phyloP scores from a whole-genome alignment of 352 stramenopile genomes.

The Globisporangium paddicum region DNA sequence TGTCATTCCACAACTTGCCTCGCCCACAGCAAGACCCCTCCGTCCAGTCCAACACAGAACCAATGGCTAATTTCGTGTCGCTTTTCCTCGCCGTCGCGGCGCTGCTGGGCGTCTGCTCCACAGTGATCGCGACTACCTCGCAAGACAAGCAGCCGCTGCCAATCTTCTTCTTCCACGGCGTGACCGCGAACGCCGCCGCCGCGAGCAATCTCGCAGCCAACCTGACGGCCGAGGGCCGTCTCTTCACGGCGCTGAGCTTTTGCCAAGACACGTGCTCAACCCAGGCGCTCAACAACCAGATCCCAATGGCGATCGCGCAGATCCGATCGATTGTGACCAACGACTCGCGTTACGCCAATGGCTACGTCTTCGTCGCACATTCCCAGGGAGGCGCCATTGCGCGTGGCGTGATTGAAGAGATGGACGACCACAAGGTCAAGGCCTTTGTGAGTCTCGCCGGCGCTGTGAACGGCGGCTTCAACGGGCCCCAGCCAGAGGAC shows the following conservation, averaged over 20 bases:
- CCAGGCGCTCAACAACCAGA: slow-evolving; percentile 8
- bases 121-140: no score
- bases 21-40: no score
- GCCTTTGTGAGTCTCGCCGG: slow-evolving; percentile 22
- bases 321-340: slow-evolving; percentile 10
- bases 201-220: slow-evolving; percentile 6
- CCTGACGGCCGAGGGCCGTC: slow-evolving; percentile 8
- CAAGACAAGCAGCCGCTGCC: slow-evolving; percentile 8
- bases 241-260: slow-evolving; percentile 19
- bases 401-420: slow-evolving; percentile 22
- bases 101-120: background rate
- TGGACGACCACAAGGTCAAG: slow-evolving; percentile 28
- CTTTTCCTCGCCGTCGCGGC: background rate
- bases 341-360: slow-evolving; percentile 16
- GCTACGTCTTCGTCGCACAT: slow-evolving; percentile 27
- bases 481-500: slow-evolving; percentile 2
- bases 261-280: slow-evolving; percentile 16
- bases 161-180: slow-evolving; percentile 26
- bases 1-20: no score
- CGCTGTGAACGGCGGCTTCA: slow-evolving; percentile 22
- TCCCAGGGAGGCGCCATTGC: slow-evolving; percentile 19
- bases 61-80: background rate
- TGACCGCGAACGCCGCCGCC: slow-evolving; percentile 1
- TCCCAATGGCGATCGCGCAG: slow-evolving; percentile 17
- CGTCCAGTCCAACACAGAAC: no score